Percentiles rank a stretch among this genome's conserved stretches.
Conservation (phyloP, 139 green algal species). For the Ettlia oleoabundans region DNA sequence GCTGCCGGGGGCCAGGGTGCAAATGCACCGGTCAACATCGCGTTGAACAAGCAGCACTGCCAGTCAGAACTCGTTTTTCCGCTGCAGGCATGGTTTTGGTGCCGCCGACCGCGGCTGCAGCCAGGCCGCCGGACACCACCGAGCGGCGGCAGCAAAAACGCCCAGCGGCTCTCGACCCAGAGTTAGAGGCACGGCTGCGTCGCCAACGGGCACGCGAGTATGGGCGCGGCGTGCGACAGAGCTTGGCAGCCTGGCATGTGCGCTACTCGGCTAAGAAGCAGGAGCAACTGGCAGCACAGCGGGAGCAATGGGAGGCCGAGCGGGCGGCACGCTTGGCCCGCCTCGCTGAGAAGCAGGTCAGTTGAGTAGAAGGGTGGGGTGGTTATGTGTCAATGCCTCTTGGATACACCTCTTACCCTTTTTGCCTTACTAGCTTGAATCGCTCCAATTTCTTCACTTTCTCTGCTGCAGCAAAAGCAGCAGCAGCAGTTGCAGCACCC, state of each 20-base stretch:
- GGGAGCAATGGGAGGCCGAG: slow-evolving; percentile 15
- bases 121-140: neutral
- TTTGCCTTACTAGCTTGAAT: neutral
- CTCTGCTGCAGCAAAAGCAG: too few relatives aligned
- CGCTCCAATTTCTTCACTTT: too few relatives aligned
- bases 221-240: slow-evolving; percentile 3
- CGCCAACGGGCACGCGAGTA: slow-evolving; percentile 16
- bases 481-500: too few relatives aligned
- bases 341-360: slow-evolving; percentile 11
- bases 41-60: too few relatives aligned
- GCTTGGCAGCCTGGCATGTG: neutral
- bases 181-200: slow-evolving; percentile 18
- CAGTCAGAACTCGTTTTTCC: too few relatives aligned
- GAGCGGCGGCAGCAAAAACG: neutral
- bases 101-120: neutral
- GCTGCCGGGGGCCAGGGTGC: too few relatives aligned
- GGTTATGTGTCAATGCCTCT: neutral
- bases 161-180: neutral
- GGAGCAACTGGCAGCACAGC: neutral
- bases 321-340: neutral
- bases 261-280: neutral
- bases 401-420: neutral
- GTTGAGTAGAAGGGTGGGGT: too few relatives aligned
- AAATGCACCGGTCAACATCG: too few relatives aligned
- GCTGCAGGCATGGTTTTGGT: neutral